Evolutionary conservation across 148 eudicot species (phyloP).

Genomic region (Suaeda aralocaspica): DNA sequence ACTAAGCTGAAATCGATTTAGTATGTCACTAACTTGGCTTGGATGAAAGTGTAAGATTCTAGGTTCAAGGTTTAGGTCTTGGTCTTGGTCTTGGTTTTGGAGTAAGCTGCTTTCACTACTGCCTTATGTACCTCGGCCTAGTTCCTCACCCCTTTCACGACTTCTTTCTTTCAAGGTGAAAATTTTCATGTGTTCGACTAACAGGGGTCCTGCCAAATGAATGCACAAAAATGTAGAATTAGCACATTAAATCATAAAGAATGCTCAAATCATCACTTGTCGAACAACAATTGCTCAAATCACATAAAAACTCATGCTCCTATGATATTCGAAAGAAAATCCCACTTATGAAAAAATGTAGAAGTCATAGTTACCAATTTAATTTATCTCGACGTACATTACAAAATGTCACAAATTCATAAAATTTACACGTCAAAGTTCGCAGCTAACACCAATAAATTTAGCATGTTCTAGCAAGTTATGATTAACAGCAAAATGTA

Average conservation of each 20-base stretch:
- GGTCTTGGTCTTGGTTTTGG: not conserved
- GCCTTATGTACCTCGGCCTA: not conserved
- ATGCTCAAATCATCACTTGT: not conserved
- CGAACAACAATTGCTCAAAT: no score
- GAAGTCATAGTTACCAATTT: not conserved
- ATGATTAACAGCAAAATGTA: no score
- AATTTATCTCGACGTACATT: no score
- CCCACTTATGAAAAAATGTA: not conserved
- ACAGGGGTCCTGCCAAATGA: not conserved
- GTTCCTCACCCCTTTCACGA: not conserved
- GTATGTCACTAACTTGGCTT: not conserved
- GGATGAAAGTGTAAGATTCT: not conserved
- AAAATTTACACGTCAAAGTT: no score
- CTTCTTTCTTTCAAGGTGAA: not conserved
- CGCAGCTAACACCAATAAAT: no score
- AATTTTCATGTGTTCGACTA: not conserved
- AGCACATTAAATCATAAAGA: not conserved
- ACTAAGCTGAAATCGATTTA: not conserved
- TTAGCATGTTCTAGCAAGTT: no score
- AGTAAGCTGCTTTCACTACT: not conserved
- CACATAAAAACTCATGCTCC: not conserved
- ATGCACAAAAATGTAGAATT: not conserved
- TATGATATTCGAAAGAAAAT: not conserved
- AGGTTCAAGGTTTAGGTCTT: not conserved
- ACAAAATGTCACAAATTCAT: no score